Percentiles rank a stretch among this genome's conserved stretches.
Evolutionary conservation across 129 eudicot species (phyloP).

Genomic region (Arctium lappa): DNA sequence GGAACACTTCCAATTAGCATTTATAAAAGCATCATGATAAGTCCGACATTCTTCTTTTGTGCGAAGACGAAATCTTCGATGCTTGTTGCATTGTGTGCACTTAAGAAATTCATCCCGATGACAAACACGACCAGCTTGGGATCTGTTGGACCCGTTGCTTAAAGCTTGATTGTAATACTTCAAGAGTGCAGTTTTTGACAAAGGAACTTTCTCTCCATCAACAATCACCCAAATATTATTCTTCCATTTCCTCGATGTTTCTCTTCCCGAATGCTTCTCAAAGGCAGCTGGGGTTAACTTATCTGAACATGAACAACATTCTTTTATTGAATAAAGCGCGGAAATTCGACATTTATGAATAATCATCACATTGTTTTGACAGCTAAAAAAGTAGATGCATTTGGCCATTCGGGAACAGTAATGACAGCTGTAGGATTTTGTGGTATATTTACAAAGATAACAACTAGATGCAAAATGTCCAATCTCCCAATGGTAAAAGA

Average conservation of each 20-base stretch:
- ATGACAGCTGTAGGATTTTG: neutral
- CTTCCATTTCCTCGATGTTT: constrained; percentile 76
- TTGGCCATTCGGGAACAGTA: neutral
- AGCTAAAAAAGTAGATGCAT: neutral
- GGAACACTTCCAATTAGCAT: constrained; percentile 58
- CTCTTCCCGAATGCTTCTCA: constrained; percentile 88
- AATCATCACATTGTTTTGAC: neutral
- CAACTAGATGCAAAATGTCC: neutral
- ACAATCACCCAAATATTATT: constrained; percentile 67
- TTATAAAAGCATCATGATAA: constrained; percentile 51
- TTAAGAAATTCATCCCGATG: constrained; percentile 71
- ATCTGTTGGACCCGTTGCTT: constrained; percentile 47
- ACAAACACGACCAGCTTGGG: constrained; percentile 46
- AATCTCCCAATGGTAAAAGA: neutral
- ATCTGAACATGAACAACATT: constrained; percentile 30
- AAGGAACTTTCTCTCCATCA: constrained; percentile 71
- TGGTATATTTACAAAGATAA: no score
- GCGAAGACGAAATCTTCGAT: constrained; percentile 78
- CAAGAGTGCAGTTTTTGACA: constrained; percentile 51
- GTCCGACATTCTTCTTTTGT: constrained; percentile 58
- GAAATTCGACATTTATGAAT: neutral
- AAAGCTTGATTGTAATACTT: constrained; percentile 54
- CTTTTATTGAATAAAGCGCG: neutral
- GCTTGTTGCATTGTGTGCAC: constrained; percentile 53
- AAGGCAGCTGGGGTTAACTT: constrained; percentile 77